Base-by-base conservation (phyloP, 2,329 filamentous ascomycete species). In the Ophiosphaerella korrae region DNA sequence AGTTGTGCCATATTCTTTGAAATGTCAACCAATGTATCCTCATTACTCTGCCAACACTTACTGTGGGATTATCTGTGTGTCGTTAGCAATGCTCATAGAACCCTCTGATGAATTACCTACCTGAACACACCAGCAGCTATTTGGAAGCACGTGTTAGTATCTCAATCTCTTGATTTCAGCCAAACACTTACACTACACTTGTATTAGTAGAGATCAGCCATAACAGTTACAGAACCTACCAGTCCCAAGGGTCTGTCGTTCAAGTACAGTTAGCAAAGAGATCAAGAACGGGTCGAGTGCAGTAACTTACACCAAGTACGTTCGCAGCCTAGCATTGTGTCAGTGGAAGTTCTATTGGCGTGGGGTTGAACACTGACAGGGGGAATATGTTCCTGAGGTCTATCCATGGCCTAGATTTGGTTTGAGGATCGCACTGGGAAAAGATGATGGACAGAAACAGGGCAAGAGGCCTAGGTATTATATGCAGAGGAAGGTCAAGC, bases 1-100 rank as follows among this genome's bases (percentile, higher is more conserved):
- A 87, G 64, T 86, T 87, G 52, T 82, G 78, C 81, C 82, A 86
- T 74, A 87, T 85, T 55, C 72, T 72, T 42, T 3, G 36, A 11
- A 18, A 5, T 24, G 46, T 68, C 36, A 67, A 60, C 34, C 26
- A 39, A 33, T 7, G 42, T 23, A 38, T 5, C 14, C 24, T 14
- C 9, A 12, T 24, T 14, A 3, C n/a, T 9, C 23, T 11, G 69
- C 68, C 13, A 55, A 64, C 16, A 21, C 64, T 55, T 66, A 72
- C 68, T 72, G 69, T 63, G 69, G 69, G 35, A 72, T 64, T 32
- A 72, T 69, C 63, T 71, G 36, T 29, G 13, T 8, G 16, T 13
- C 31, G 49, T 70, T 38, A 70, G 58, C 9, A 18, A 31, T 4
- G 14, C 2, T 31, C 13, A 16, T 37, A 4, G 36, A 8, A n/a